Evolutionary conservation across 73 alveolate genomes (phyloP).

Genomic region (Symbiodinium natans): DNA sequence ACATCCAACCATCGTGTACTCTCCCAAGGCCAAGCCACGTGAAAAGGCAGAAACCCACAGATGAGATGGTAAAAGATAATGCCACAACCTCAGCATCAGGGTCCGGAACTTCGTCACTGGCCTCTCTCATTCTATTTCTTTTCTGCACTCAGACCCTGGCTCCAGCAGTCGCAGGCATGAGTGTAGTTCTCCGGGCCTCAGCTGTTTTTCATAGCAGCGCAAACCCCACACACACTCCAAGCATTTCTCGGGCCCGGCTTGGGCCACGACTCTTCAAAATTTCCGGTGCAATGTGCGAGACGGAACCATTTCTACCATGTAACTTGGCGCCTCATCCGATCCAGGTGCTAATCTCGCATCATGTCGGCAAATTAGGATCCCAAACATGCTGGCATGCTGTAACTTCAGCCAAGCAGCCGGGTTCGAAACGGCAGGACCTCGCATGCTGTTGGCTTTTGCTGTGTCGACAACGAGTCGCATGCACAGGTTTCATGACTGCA

Average conservation of each 20-base stretch:
- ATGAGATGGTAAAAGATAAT: conserved; percentile 66
- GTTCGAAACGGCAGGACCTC: conserved; percentile 45
- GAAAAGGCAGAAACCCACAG: conserved; percentile 64
- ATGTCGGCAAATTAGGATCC: neutral
- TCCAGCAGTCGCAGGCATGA: conserved; percentile 49
- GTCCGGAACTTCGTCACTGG: neutral
- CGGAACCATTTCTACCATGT: conserved; percentile 44
- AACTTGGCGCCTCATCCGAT: neutral
- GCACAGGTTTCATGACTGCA: too few species aligned
- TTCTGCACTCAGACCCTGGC: neutral
- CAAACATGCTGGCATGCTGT: neutral
- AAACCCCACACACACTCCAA: too few species aligned
- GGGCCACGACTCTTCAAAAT: conserved; percentile 10
- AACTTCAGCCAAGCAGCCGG: conserved; percentile 18
- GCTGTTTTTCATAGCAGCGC: too few species aligned
- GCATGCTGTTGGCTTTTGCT: neutral
- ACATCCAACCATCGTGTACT: too few species aligned
- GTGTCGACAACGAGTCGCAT: too few species aligned
- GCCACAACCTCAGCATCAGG: conserved; percentile 15
- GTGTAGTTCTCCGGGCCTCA: conserved; percentile 71
- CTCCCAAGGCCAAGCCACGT: neutral
- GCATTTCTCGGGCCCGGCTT: too few species aligned
- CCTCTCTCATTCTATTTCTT: neutral
- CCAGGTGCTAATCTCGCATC: neutral
- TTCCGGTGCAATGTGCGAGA: conserved; percentile 65